Percentiles rank a stretch among this genome's conserved stretches.
Conservation (phyloP, 75 land plant species). For the Sequoia sempervirens region DNA sequence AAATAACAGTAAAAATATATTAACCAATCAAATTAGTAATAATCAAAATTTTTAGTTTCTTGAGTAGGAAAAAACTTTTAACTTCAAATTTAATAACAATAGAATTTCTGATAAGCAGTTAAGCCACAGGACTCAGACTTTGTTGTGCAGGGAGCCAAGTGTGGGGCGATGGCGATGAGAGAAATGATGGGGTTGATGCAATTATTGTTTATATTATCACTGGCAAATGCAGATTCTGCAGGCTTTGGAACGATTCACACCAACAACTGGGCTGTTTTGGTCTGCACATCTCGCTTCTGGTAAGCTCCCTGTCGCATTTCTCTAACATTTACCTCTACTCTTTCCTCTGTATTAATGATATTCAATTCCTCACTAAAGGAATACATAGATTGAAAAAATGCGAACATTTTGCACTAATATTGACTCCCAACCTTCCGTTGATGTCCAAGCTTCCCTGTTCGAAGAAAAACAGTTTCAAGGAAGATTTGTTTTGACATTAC, state of each 20-base stretch:
- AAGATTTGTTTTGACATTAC: neutral
- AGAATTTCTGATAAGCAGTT: too few species aligned
- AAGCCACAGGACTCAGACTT: too few species aligned
- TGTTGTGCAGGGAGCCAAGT: too few species aligned
- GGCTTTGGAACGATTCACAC: conserved; percentile 52
- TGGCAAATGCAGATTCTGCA: neutral
- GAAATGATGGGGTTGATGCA: neutral
- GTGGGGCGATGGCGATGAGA: too few species aligned
- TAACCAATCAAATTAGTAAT: too few species aligned
- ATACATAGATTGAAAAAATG: neutral
- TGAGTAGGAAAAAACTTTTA: too few species aligned
- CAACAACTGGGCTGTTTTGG: conserved; percentile 98
- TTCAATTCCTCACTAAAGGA: neutral
- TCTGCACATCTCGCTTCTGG: conserved; percentile 98
- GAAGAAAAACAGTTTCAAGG: neutral
- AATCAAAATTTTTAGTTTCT: too few species aligned
- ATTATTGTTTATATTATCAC: neutral
- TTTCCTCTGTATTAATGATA: neutral
- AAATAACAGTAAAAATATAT: too few species aligned
- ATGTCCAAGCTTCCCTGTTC: too few species aligned
- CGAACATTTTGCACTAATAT: too few species aligned
- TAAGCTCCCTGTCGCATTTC: conserved; percentile 15
- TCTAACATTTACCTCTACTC: neutral
- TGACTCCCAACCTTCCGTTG: too few species aligned
- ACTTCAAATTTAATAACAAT: too few species aligned